A percentile compares a stretch with the other conserved stretches of the same genome.
phyloP scores from a whole-genome alignment of 768 basidiomycete genomes.

The Leccinum sublutescens region DNA sequence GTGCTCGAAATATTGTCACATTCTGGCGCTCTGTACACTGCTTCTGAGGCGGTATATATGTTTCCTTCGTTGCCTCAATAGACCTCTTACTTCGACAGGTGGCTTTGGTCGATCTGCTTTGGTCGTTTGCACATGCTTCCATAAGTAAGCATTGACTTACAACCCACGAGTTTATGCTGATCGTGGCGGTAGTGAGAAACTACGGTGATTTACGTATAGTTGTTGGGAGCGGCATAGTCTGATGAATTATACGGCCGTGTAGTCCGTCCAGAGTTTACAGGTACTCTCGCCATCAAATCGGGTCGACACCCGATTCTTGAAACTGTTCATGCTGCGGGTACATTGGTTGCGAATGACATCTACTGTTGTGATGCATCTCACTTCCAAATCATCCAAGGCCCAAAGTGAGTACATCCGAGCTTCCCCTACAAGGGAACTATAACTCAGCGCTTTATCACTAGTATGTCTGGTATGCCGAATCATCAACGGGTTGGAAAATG shows the following conservation, averaged over 20 bases:
- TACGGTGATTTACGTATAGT: slow-evolving; percentile 37
- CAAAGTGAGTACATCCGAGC: slow-evolving; percentile 55
- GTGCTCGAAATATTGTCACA: slow-evolving; percentile 65
- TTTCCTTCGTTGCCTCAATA: neutral
- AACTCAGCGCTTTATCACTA: slow-evolving; percentile 21
- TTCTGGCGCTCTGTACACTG: slow-evolving; percentile 82
- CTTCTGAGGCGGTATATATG: slow-evolving; percentile 74
- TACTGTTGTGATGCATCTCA: slow-evolving; percentile 81
- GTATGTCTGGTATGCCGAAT: slow-evolving; percentile 54
- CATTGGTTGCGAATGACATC: slow-evolving; percentile 84
- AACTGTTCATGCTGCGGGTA: slow-evolving; percentile 61
- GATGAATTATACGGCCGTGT: neutral
- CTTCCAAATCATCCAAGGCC: slow-evolving; percentile 92
- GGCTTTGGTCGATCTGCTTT: slow-evolving; percentile 85
- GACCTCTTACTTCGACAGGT: slow-evolving; percentile 45
- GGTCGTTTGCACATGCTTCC: slow-evolving; percentile 82
- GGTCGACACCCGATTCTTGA: slow-evolving; percentile 90
- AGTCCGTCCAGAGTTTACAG: slow-evolving; percentile 93
- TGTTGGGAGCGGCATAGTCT: neutral
- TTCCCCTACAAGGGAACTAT: neutral
- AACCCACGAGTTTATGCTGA: neutral
- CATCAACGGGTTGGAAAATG: neutral
- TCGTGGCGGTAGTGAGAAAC: slow-evolving; percentile 39
- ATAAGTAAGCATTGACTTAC: slow-evolving; percentile 55
- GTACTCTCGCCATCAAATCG: slow-evolving; percentile 83